These are phyloP conservation scores for Brassica balearica DNA, from an alignment of 441 rosid genomes.

Conservation along the genomic window DNA sequence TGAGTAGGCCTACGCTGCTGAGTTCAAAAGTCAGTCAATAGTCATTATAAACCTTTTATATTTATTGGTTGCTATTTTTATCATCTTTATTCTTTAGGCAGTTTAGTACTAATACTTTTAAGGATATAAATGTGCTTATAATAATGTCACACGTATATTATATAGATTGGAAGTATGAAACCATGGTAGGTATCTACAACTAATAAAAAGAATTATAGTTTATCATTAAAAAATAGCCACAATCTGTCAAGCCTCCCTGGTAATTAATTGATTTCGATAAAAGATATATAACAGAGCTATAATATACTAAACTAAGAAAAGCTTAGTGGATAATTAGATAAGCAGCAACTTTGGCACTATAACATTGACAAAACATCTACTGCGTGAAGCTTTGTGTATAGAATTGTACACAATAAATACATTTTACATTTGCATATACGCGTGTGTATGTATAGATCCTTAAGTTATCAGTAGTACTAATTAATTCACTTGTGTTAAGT, in stretches of 20 bases:
- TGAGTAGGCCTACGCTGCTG: constrained; percentile 32
- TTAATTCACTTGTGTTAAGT: constrained; percentile 3
- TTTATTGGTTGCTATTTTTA: constrained; percentile 23
- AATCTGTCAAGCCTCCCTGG: constrained; percentile 34
- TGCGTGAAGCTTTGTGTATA: constrained; percentile 4
- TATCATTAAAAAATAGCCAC: constrained; percentile 29
- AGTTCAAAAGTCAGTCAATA: constrained; percentile 35
- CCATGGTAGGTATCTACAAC: constrained; percentile 24
- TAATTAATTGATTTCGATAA: constrained; percentile 15
- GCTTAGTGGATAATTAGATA: constrained; percentile 34
- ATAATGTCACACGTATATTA: constrained; percentile 13
- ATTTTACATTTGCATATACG: background rate
- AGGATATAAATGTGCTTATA: constrained; percentile 17
- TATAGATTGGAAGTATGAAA: constrained; percentile 7
- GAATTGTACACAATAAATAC: background rate
- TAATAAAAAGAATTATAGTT: constrained; percentile 8
- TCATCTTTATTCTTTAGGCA: constrained; percentile 22
- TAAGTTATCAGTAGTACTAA: background rate
- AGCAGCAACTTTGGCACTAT: constrained; percentile 15
- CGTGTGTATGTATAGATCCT: background rate
- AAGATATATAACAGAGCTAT: constrained; percentile 4
- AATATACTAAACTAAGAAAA: constrained; percentile 26
- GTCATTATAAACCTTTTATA: constrained; percentile 2
- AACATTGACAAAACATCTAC: constrained; percentile 27
- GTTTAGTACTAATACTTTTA: constrained; percentile 27